phyloP scores from a whole-genome alignment of 345 rosid species.

The Mangifera indica region DNA sequence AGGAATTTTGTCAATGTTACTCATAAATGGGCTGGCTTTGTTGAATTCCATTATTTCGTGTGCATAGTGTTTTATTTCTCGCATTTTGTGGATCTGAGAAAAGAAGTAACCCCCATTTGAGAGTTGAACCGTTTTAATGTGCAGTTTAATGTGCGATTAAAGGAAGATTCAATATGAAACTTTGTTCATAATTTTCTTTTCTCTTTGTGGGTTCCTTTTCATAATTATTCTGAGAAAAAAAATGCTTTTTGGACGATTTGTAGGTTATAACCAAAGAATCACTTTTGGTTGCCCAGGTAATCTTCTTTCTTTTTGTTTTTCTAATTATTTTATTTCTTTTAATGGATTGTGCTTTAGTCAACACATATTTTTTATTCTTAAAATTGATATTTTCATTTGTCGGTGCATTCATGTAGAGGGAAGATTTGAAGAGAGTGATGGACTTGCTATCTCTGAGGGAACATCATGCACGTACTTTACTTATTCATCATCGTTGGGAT shows the following conservation, averaged over 20 bases:
- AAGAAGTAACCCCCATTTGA: background rate
- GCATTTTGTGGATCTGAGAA: background rate
- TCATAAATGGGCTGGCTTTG: background rate
- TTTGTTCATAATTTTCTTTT: background rate
- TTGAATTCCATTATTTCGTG: background rate
- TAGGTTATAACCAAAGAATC: slow-evolving; percentile 82
- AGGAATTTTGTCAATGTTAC: no score
- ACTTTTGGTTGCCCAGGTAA: slow-evolving; percentile 78
- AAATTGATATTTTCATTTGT: slow-evolving; percentile 14
- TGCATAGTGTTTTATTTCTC: background rate
- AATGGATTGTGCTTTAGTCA: background rate
- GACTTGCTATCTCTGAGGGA: slow-evolving; percentile 72
- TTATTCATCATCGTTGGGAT: slow-evolving; percentile 84
- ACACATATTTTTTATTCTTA: background rate
- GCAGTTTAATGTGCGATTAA: background rate
- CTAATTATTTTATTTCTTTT: background rate
- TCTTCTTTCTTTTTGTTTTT: background rate
- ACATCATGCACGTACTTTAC: slow-evolving; percentile 79
- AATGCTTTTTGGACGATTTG: slow-evolving; percentile 14
- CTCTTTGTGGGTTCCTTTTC: background rate
- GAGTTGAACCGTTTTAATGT: background rate
- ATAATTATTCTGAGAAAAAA: background rate
- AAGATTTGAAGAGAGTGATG: slow-evolving; percentile 70
- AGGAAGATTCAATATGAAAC: background rate
- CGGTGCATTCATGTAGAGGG: slow-evolving; percentile 39